Percentiles rank a stretch among this genome's conserved stretches.
These are phyloP conservation scores for Gossypium laxum DNA, from an alignment of 441 rosid species.

Conservation along the genomic window DNA sequence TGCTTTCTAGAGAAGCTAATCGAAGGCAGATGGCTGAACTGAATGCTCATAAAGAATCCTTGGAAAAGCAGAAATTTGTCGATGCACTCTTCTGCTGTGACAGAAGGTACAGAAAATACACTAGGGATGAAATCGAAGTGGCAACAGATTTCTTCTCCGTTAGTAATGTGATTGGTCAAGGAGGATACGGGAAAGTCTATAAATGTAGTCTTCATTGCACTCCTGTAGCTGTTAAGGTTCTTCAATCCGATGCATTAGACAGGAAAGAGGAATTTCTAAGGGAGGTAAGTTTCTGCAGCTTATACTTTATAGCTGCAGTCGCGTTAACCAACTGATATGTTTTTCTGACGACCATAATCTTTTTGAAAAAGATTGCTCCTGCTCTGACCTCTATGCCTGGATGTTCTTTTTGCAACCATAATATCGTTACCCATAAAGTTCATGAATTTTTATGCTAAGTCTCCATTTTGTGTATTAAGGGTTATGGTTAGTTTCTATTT, in stretches of 20 bases:
- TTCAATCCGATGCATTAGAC: constrained; percentile 38
- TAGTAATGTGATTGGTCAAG: constrained; percentile 60
- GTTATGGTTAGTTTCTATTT: background rate
- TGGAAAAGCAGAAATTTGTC: constrained; percentile 54
- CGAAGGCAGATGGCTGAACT: constrained; percentile 66
- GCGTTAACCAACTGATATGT: background rate
- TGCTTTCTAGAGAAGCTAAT: constrained; percentile 51
- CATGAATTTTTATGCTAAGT: background rate
- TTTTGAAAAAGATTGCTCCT: background rate
- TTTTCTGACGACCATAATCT: background rate
- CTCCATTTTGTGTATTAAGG: background rate
- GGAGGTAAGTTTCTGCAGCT: constrained; percentile 46
- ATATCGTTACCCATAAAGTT: background rate
- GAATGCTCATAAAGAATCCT: constrained; percentile 47
- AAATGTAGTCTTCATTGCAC: constrained; percentile 69
- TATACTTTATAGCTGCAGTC: background rate
- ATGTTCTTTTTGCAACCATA: background rate
- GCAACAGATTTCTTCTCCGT: constrained; percentile 62
- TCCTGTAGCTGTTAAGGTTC: constrained; percentile 77
- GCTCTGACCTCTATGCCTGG: background rate
- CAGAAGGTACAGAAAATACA: constrained; percentile 59
- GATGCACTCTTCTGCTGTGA: constrained; percentile 52
- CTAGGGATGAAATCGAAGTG: constrained; percentile 41
- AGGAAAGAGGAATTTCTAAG: constrained; percentile 63
- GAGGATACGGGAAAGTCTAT: constrained; percentile 78